Base-by-base conservation (phyloP, 116 monocot species). In the Papilionanthe hybrid region DNA sequence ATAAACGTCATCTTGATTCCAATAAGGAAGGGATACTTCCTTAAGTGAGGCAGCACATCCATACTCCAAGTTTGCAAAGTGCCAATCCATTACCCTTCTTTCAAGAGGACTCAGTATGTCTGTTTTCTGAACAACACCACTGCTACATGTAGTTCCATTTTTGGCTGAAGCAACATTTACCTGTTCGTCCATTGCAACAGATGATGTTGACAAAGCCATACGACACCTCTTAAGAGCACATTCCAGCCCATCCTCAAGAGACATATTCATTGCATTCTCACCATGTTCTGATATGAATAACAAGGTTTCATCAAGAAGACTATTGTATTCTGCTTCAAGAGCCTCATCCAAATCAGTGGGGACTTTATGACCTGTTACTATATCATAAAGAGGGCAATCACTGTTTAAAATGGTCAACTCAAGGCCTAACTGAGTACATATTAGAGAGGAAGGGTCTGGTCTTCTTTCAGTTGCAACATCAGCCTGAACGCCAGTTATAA, bases 1-100 rank as follows among this genome's bases (percentile, higher is more conserved):
- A 86, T 99, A 99, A 20, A 86, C 80, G 88, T 99, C 99, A 89
- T 99, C 99, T 77, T 99, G 99, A 87, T 99, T 99, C 99, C 99
- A 99, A 55, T 92, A 84, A 77, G 91, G 92, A 77, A 99, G 92
- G 28, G 99, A 99, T 32, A 99, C 95, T 72, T 95, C 86, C 78
- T 99, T 92, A 15, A 99, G 89, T 68, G 78, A 66, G 23, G 99
- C 90, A 87, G 99, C 99, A 88, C 99, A 99, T 45, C 99, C 99
- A 84, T 99, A 99, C 79, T 99, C 99, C 82, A 99, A 84, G 82
- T 99, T 93, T 53, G 99, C 99, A 75, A 92, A 95, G 82, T 99
- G 99, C 99, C 99, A 99, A 84, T 99, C 84, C 95, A 99, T 95
- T 73, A 99, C 95, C 82, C 99, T 88, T 79, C 99, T 89, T 78